Evolutionary conservation across 73 alveolate genomes (phyloP), one percentile per base, ranked within the genome.

Genomic region (Symbiodinium natans): DNA sequence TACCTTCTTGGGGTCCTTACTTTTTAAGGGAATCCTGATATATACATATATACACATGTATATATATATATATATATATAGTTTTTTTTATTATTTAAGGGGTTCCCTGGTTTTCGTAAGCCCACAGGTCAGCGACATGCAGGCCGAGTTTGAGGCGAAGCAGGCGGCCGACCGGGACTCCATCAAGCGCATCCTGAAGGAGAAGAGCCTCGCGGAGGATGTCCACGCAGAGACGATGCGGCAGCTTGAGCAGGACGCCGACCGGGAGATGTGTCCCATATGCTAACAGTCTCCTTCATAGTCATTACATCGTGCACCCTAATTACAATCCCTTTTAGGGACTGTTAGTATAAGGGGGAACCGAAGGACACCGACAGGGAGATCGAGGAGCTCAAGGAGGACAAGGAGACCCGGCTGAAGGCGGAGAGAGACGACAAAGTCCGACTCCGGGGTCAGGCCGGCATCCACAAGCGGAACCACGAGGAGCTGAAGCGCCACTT

Each of bases 221-320:
- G 98, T 92, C 71, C 98, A 92, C 41, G 83, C 89, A 2, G 99
- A 93, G 93, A 93, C 99, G 27, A 56, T 93, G 93, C 93, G 99
- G 6, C 99, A 93, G 75, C 59, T 93, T 54, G 99, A 93, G 93
- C 82, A 80, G 93, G 98, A 93, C 52, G 7, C 82, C 15, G 83
- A 5, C 40, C 39, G 33, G 10, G 17, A 21, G 74, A 21, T 56
- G 75, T 2, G 17, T 21, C 3, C 75, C 75, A 56, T 21, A 21
- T 1, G 75, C 1, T 21, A 29, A 56, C 21, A 56, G 75, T 21
- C 17, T 56, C 17, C 27, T 21, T 21, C 75, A 56, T 21, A 2
- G 75, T 29, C n/a, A 56, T 21, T 29, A 54, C 21, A 54, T 21
- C 29, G 75, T 21, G 27, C 27, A 21, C 75, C 27, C 1, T 21